These are phyloP conservation scores for Fraxinus quadrangulata DNA, from an alignment of 257 asterid species.

Conservation along the genomic window DNA sequence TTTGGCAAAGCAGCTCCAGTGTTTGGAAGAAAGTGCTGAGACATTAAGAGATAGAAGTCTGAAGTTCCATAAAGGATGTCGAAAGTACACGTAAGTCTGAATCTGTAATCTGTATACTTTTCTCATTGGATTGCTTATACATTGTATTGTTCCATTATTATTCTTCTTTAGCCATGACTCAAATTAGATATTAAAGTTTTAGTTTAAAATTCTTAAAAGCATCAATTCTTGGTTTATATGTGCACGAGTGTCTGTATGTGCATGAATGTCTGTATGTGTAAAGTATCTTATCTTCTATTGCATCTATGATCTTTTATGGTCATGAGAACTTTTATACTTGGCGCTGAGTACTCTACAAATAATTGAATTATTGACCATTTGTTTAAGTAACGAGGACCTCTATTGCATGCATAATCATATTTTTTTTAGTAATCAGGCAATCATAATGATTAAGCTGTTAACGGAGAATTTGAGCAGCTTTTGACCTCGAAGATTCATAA, in stretches of 20 bases:
- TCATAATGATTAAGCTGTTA: slow-evolving; percentile 10
- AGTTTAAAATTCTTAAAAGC: not conserved
- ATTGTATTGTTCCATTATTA: slow-evolving; percentile 10
- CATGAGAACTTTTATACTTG: not conserved
- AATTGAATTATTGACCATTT: not conserved
- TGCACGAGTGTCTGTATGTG: not conserved
- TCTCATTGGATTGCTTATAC: slow-evolving; percentile 14
- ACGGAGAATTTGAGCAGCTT: not conserved
- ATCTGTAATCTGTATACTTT: slow-evolving; percentile 10
- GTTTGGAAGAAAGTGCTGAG: slow-evolving; percentile 91
- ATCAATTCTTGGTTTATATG: not conserved
- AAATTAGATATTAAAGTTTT: not conserved
- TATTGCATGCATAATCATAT: not conserved
- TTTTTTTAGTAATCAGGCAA: not conserved
- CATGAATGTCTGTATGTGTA: not conserved
- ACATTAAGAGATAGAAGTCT: slow-evolving; percentile 73
- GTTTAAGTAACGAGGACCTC: not conserved
- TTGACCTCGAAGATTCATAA: not conserved
- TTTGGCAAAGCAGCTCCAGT: slow-evolving; percentile 71
- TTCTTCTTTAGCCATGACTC: not conserved
- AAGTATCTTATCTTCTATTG: not conserved
- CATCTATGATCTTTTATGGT: slow-evolving; percentile 5
- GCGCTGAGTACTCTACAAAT: not conserved
- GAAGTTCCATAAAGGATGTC: slow-evolving; percentile 90
- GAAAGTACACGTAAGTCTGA: slow-evolving; percentile 79